phyloP scores from a whole-genome alignment of 805 yeast genomes.

The Ogataea ramenticola region DNA sequence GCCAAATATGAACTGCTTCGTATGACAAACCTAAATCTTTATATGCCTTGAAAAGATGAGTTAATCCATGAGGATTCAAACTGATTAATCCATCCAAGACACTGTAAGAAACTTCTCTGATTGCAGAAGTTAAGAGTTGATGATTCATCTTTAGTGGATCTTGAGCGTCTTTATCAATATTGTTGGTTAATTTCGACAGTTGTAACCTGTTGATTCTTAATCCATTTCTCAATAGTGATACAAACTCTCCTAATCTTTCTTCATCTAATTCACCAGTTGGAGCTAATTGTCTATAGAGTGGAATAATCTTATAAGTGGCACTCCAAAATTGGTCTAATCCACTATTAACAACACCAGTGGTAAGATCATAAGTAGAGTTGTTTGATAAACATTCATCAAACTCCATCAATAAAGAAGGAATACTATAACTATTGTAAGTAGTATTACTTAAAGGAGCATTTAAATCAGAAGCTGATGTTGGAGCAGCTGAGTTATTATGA shows the following conservation, averaged over 20 bases:
- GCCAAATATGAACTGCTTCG: conserved; percentile 66
- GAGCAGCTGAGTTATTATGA: neutral
- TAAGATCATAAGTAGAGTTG: conserved; percentile 25
- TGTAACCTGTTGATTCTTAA: conserved; percentile 48
- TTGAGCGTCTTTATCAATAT: conserved; percentile 48
- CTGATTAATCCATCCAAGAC: conserved; percentile 29
- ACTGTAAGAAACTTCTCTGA: conserved; percentile 42
- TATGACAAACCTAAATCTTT: conserved; percentile 50
- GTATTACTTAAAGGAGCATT: neutral
- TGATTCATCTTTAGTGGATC: conserved; percentile 44
- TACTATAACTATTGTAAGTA: neutral
- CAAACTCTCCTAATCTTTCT: conserved; percentile 36
- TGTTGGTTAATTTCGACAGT: conserved; percentile 43
- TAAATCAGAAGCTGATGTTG: no score
- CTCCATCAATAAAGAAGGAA: neutral
- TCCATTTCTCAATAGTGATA: conserved; percentile 47
- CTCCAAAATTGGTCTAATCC: conserved; percentile 42
- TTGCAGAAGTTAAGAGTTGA: conserved; percentile 32
- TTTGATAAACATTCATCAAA: conserved; percentile 41
- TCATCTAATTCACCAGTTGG: conserved; percentile 40
- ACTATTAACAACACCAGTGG: conserved; percentile 27
- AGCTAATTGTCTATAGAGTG: conserved; percentile 37
- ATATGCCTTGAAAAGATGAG: conserved; percentile 48
- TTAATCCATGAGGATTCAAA: conserved; percentile 44
- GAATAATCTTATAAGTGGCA: conserved; percentile 41